Base-by-base conservation (phyloP, 176 grass and related monocot species). In the Triticum monococcum region DNA sequence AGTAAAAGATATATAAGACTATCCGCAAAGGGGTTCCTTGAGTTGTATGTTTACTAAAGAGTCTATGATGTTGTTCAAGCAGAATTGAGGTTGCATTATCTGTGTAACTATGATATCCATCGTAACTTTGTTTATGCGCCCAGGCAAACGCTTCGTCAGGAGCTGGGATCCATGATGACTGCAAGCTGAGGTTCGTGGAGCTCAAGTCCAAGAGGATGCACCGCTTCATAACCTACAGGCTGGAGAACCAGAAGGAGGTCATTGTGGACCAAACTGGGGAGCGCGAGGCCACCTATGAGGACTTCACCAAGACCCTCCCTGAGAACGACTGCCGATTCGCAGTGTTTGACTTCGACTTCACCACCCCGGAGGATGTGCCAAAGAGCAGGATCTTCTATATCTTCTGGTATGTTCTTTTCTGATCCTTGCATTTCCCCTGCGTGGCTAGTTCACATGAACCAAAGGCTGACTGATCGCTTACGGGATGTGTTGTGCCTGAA, bases 331-430 rank as follows among this genome's bases (percentile, higher is more conserved):
- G 95, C 85, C 84, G 95, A 38, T 97, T 85, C 1, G 92, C 92
- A 1, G 81, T 97, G 85, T 97, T 83, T 28, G 92, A 97, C 77
- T 97, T 95, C 1, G 95, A 97, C 79, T 97, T 93, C 23, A 69
- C 88, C 17, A 95, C 95, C 12, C 64, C 73, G 17, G 92, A 95
- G 91, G 93, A 97, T 50, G 90, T 94, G n/a, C 91, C 86, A 46
- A 95, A 97, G 86, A 95, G 92, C 95, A 94, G 91, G 86, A 97
- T 97, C 36, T 97, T 89, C 87, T 97, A 92, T 72, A 93, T 95
- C 57, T 86, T 90, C 46, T 97, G 95, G 95, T 97, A 94, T 23
- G 18, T 89, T 12, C 32, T 66, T 77, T 5, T 64, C 16, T 32
- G 4, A 0, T 68, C 18, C 1, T 2, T 84, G 16, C 35, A 37